Conservation (phyloP, 129 eudicot species). For the Tanacetum coccineum region DNA sequence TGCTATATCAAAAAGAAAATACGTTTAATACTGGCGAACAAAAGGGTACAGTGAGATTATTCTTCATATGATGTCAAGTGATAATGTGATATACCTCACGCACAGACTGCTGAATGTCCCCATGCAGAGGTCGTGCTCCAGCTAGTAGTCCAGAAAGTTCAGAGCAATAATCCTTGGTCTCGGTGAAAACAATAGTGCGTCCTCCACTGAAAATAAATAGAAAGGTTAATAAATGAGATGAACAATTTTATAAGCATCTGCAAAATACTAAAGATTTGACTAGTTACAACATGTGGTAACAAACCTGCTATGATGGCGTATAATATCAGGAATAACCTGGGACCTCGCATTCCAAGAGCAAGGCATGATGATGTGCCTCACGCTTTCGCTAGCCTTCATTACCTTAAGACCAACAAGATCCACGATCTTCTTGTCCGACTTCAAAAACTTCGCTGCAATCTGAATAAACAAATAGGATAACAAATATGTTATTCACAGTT, state of each 20-base stretch:
- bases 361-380: conserved; percentile 80
- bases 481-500: neutral
- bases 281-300: conserved; percentile 6
- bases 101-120: conserved; percentile 90
- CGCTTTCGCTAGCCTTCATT: conserved; percentile 78
- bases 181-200: conserved; percentile 84
- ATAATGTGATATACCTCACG: conserved; percentile 64
- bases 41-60: neutral
- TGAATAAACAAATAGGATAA: conserved; percentile 13
- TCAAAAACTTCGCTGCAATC: conserved; percentile 79
- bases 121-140: conserved; percentile 95
- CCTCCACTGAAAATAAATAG: conserved; percentile 69
- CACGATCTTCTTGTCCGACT: conserved; percentile 68
- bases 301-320: conserved; percentile 85
- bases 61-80: neutral
- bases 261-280: neutral
- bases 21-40: neutral
- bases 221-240: neutral
- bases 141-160: conserved; percentile 77
- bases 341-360: conserved; percentile 80
- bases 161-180: conserved; percentile 89
- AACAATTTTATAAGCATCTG: neutral
- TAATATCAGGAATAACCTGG: conserved; percentile 94
- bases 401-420: conserved; percentile 78
- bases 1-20: conserved; percentile 34